Base-by-base conservation (phyloP, 1,284 basidiomycete species). In the Dichomitus squalens region DNA sequence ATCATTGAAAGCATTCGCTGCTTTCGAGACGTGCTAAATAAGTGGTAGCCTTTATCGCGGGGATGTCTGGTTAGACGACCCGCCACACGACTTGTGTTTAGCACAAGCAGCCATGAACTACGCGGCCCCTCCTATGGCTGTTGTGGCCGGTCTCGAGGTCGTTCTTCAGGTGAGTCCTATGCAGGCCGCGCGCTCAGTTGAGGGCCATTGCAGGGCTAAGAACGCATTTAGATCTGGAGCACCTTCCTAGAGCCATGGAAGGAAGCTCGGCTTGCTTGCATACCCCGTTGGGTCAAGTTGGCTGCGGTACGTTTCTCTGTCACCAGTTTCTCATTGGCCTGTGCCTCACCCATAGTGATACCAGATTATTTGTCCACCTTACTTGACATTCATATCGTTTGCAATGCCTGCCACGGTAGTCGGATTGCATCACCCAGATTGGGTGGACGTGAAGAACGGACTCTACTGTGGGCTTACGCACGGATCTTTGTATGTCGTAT, bases 61-160 rank as follows among this genome's bases (percentile, higher is more conserved):
- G 35, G 60, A 64, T 18, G 59, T 63, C 44, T 59, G 55, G 47
- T 48, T 50, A n/a, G 36, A 18, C 18, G 33, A 65, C 58, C 64
- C 64, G 49, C 55, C 66, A 41, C 54, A 59, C 31, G 41, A 60
- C 6, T 53, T 83, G 25, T 86, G 84, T 61, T 64, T 75, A 36
- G 72, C 72, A 0, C 84, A 86, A 69, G 78, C 83, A 7, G 76
- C 77, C 35, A 73, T 85, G 75, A 72, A 82, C 20, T 75, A 83
- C 55, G 82, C 80, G 7, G 73, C 79, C 2, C 74, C 83, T 53
- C 76, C 83, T 0, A 84, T 84, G 84, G 75, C 76, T 34, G 75
- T 73, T 14, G 71, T 79, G 1, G 76, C 83, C 3, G 79, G 75
- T 3, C 66, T 86, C 21, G 69, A 74, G 25, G 73, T 85, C 12